Evolutionary conservation across 345 rosid genomes (phyloP).

Genomic region (Turnera subulata): DNA sequence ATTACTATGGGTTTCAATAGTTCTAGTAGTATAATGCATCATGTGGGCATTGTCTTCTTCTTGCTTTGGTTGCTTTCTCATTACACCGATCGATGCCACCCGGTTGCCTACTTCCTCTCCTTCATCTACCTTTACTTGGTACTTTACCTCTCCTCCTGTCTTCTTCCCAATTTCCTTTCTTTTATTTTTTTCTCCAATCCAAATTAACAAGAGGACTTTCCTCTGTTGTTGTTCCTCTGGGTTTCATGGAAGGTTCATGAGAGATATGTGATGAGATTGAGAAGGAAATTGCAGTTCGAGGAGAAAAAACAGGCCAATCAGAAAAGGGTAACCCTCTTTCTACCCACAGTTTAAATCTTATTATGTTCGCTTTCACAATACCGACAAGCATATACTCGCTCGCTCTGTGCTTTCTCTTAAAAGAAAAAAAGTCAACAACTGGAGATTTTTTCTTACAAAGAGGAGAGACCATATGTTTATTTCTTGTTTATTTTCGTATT

Average conservation of each 20-base stretch:
- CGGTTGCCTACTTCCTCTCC: slow-evolving; percentile 50
- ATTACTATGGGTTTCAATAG: no score
- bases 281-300: slow-evolving; percentile 55
- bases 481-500: no score
- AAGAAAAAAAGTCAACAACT: no score
- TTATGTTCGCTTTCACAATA: no score
- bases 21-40: slow-evolving; percentile 74
- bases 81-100: slow-evolving; percentile 45
- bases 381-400: no score
- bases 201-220: no score
- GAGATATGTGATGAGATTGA: slow-evolving; percentile 50
- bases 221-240: no score
- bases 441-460: no score
- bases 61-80: slow-evolving; percentile 61
- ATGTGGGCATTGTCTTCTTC: slow-evolving; percentile 59
- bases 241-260: slow-evolving; percentile 58
- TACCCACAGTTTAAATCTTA: neutral
- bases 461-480: no score
- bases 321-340: slow-evolving; percentile 50
- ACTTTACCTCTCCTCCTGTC: slow-evolving; percentile 1
- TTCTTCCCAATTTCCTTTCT: neutral
- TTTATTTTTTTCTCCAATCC: neutral
- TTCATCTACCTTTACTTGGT: slow-evolving; percentile 74
- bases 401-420: no score
- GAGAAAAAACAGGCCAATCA: slow-evolving; percentile 62